Percentiles rank a stretch among this genome's conserved stretches.
Evolutionary conservation across 768 basidiomycete species (phyloP).

Genomic region (Pholiota microspora): DNA sequence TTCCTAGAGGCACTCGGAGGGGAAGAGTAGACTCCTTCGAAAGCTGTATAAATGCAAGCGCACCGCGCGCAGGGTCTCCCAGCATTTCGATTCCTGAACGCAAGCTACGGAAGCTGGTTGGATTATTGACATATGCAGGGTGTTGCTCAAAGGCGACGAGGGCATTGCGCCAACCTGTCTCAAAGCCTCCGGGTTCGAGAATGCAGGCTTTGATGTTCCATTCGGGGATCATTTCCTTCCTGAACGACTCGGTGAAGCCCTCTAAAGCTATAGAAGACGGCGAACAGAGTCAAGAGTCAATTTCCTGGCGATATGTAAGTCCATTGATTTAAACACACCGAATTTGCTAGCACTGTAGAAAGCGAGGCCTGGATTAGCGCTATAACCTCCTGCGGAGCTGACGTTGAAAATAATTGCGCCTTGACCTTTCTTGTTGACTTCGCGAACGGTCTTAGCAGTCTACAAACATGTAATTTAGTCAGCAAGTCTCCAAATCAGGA

Average conservation of each 20-base stretch:
- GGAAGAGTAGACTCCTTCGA: slow-evolving; percentile 10
- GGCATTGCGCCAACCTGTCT: slow-evolving; percentile 9
- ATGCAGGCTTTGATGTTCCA: slow-evolving; percentile 18
- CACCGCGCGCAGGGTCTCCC: slow-evolving; percentile 13
- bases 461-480: background rate
- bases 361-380: slow-evolving; percentile 26
- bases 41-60: slow-evolving; percentile 11
- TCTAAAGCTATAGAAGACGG: slow-evolving; percentile 11
- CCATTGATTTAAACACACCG: slow-evolving; percentile 23
- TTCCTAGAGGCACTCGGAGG: slow-evolving; percentile 12
- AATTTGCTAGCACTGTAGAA: slow-evolving; percentile 35
- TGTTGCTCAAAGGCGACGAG: slow-evolving; percentile 2
- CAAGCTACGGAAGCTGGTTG: slow-evolving; percentile 9
- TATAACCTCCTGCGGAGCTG: slow-evolving; percentile 29
- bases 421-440: slow-evolving; percentile 21
- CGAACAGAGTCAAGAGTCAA: too few relatives aligned
- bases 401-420: slow-evolving; percentile 30
- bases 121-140: slow-evolving; percentile 9
- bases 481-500: background rate
- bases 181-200: slow-evolving; percentile 17
- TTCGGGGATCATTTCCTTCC: slow-evolving; percentile 13
- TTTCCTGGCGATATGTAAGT: too few relatives aligned
- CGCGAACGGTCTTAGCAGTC: slow-evolving; percentile 22
- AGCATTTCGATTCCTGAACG: slow-evolving; percentile 3
- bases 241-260: slow-evolving; percentile 17